phyloP scores from a whole-genome alignment of 2,329 filamentous ascomycete species.

The Epichloe bromicola region DNA sequence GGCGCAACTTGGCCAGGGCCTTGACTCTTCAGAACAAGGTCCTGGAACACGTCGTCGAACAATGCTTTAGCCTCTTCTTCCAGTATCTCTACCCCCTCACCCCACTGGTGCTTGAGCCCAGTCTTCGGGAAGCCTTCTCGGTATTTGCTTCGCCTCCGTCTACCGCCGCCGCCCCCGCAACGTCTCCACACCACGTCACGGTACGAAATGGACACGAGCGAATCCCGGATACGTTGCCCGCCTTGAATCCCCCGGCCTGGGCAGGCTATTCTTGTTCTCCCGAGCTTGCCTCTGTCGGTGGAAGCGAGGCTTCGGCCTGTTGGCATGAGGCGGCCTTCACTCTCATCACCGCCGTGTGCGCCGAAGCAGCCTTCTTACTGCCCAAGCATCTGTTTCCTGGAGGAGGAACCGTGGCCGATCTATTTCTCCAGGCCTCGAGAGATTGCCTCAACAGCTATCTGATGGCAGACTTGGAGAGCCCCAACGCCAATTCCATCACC shows the following conservation, averaged over 20 bases:
- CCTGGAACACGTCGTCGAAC: conserved; percentile 15
- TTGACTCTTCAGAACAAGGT: conserved; percentile 13
- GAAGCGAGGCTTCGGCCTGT: conserved; percentile 4
- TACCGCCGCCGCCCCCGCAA: conserved; percentile 3
- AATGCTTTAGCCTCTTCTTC: conserved; percentile 28
- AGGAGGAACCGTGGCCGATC: conserved; percentile 22
- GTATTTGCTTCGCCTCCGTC: conserved; percentile 15
- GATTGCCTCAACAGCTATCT: conserved; percentile 25
- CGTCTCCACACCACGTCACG: background rate
- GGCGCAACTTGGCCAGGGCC: conserved; percentile 14
- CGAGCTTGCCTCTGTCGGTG: background rate
- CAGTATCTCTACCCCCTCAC: conserved; percentile 30
- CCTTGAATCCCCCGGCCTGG: conserved; percentile 3
- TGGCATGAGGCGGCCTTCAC: conserved; percentile 27
- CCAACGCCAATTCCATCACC: conserved; percentile 28
- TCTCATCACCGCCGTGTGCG: conserved; percentile 30
- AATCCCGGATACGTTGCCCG: background rate
- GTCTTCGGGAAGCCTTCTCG: conserved; percentile 22
- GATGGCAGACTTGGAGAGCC: conserved; percentile 28
- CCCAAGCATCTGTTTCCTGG: conserved; percentile 26
- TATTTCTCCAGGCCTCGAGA: conserved; percentile 27
- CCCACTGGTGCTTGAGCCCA: conserved; percentile 28
- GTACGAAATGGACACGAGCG: background rate
- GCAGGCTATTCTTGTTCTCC: background rate
- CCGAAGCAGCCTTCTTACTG: conserved; percentile 26